Evolutionary conservation across 306 rosid species (phyloP).

Genomic region (Quercus wislizeni): DNA sequence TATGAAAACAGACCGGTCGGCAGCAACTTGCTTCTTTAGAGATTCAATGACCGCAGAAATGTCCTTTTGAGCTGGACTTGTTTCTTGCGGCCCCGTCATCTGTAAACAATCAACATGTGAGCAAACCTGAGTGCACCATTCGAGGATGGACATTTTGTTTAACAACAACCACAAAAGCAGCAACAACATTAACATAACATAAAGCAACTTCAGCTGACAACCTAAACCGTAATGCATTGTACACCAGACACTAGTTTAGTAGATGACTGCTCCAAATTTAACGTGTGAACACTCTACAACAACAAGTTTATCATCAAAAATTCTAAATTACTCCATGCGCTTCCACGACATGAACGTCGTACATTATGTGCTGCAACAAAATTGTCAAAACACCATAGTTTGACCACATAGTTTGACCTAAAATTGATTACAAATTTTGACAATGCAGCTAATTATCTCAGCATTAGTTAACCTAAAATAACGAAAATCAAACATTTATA

Average conservation of each 20-base stretch:
- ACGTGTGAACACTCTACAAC: background rate
- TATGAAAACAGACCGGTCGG: slow-evolving; percentile 47
- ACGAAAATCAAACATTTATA: background rate
- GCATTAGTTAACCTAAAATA: slow-evolving; percentile 25
- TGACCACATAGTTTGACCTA: background rate
- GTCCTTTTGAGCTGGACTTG: slow-evolving; percentile 41
- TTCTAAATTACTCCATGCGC: background rate
- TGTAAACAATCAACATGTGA: slow-evolving; percentile 27
- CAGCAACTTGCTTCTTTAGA: slow-evolving; percentile 72
- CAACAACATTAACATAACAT: background rate
- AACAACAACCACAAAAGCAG: background rate
- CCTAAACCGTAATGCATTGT: background rate
- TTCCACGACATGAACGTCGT: background rate
- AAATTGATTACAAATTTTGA: slow-evolving; percentile 1
- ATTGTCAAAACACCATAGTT: background rate
- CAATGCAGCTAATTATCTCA: slow-evolving; percentile 35
- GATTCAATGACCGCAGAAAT: slow-evolving; percentile 63
- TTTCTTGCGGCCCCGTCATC: slow-evolving; percentile 37
- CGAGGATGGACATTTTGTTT: background rate
- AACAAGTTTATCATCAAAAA: background rate
- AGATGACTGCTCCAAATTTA: background rate
- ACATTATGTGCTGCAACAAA: background rate
- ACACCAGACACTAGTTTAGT: background rate
- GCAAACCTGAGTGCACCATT: background rate
- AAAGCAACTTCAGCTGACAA: background rate